Percentiles rank a stretch among this genome's conserved stretches.
Evolutionary conservation across 1,284 basidiomycete genomes (phyloP).

Genomic region (Marasmius sp.): DNA sequence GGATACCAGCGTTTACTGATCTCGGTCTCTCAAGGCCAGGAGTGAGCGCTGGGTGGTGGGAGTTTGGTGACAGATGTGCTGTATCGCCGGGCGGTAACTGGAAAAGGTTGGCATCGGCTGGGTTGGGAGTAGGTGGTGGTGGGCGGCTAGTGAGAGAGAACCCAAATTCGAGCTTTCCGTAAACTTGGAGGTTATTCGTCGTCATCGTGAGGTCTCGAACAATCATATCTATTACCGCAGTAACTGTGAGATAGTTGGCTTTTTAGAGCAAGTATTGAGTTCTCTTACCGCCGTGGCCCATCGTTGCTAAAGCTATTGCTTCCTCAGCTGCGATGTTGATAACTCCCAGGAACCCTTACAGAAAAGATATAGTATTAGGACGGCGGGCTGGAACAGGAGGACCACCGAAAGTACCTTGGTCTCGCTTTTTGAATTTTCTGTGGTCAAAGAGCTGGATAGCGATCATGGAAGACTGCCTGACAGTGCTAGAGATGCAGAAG

Average conservation of each 20-base stretch:
- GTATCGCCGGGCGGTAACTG: slow-evolving; percentile 29
- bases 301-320: slow-evolving; percentile 79
- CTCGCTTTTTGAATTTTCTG: slow-evolving; percentile 94
- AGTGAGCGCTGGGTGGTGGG: slow-evolving; percentile 18
- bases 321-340: slow-evolving; percentile 86
- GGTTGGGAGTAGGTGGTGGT: slow-evolving; percentile 30
- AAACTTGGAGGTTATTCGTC: slow-evolving; percentile 83
- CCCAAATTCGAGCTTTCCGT: slow-evolving; percentile 83
- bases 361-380: slow-evolving; percentile 1
- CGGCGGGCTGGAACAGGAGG: not conserved
- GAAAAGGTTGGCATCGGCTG: slow-evolving; percentile 28
- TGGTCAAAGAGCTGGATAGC: slow-evolving; percentile 99
- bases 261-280: not conserved
- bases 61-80: slow-evolving; percentile 28
- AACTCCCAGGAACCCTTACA: slow-evolving; percentile 70
- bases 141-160: slow-evolving; percentile 51
- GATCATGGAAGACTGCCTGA: slow-evolving; percentile 88
- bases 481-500: slow-evolving; percentile 49
- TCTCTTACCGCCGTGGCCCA: slow-evolving; percentile 64
- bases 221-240: slow-evolving; percentile 59
- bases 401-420: slow-evolving; percentile 71
- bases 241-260: slow-evolving; percentile 10
- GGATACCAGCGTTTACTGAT: slow-evolving; percentile 16
- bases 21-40: slow-evolving; percentile 5
- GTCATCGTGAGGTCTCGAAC: slow-evolving; percentile 84